phyloP scores from a whole-genome alignment of 352 stramenopile genomes.

The Phytophthora parvispora region DNA sequence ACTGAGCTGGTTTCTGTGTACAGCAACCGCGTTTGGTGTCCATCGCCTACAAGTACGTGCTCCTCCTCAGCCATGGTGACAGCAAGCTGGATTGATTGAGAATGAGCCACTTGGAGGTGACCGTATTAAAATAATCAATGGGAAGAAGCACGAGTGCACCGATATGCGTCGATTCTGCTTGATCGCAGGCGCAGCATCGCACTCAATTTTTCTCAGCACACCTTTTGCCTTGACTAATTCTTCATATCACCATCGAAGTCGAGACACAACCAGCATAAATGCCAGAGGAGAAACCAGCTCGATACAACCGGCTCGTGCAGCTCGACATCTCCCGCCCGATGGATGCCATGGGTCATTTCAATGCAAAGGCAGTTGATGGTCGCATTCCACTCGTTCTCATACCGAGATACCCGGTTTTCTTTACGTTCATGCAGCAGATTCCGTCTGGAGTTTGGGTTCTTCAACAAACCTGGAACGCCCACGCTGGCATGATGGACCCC shows the following conservation, averaged over 20 bases:
- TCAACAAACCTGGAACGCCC: slow-evolving; percentile 82
- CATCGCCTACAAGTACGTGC: slow-evolving; percentile 7
- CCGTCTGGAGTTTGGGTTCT: slow-evolving; percentile 74
- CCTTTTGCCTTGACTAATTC: neutral
- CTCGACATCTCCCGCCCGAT: slow-evolving; percentile 50
- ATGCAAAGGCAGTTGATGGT: slow-evolving; percentile 46
- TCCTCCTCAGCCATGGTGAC: slow-evolving; percentile 26
- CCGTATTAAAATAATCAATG: neutral
- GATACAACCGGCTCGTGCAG: slow-evolving; percentile 56
- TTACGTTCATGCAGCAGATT: slow-evolving; percentile 53
- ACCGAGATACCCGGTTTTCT: slow-evolving; percentile 51
- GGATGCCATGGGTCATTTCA: slow-evolving; percentile 57
- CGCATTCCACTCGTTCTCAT: slow-evolving; percentile 65
- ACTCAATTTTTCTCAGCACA: neutral
- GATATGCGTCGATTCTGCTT: neutral
- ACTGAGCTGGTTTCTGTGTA: slow-evolving; percentile 62
- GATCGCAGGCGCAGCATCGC: slow-evolving; percentile 1
- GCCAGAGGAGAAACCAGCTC: slow-evolving; percentile 15
- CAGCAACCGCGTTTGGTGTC: slow-evolving; percentile 57
- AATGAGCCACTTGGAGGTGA: too few relatives aligned
- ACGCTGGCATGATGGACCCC: slow-evolving; percentile 73
- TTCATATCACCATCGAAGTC: neutral
- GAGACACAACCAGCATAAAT: neutral
- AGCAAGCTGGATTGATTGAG: too few relatives aligned
- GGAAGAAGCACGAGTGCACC: neutral